Percentiles rank a stretch among this genome's conserved stretches.
Conservation (phyloP, 192 early-diverging fungal genomes). For the Chytriomyces sp. region DNA sequence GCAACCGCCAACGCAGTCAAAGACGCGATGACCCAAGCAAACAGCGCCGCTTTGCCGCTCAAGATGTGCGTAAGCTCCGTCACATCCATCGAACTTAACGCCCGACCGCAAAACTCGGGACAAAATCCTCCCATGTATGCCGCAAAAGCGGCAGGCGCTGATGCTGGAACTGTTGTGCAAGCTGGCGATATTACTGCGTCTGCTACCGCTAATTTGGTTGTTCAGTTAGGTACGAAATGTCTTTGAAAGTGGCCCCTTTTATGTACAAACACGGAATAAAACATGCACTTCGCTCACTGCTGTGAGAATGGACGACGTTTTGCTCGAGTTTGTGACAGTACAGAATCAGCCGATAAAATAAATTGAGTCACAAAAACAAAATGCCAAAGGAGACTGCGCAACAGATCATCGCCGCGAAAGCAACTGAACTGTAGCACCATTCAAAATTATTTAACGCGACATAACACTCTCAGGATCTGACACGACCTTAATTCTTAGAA, state of each 20-base stretch:
- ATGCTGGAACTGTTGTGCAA: not conserved
- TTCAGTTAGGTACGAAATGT: not conserved
- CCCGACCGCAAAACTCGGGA: not conserved
- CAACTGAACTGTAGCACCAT: no score
- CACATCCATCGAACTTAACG: not conserved
- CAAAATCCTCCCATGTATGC: not conserved
- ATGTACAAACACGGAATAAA: no score
- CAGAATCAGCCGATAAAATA: no score
- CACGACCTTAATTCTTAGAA: slow-evolving; percentile 4
- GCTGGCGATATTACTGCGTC: not conserved
- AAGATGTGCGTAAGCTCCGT: not conserved
- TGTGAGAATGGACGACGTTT: no score
- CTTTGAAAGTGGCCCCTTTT: not conserved
- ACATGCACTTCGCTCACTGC: no score
- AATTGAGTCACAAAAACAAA: no score
- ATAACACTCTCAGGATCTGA: no score
- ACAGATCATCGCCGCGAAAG: no score
- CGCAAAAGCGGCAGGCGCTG: not conserved
- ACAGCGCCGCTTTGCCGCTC: not conserved
- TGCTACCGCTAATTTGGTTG: not conserved
- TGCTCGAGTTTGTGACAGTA: no score
- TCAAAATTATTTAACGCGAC: no score
- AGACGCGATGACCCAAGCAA: not conserved
- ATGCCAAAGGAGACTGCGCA: no score
- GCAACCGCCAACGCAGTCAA: not conserved